Conservation (phyloP, 495 filamentous ascomycete genomes). For the Xylaria curta region DNA sequence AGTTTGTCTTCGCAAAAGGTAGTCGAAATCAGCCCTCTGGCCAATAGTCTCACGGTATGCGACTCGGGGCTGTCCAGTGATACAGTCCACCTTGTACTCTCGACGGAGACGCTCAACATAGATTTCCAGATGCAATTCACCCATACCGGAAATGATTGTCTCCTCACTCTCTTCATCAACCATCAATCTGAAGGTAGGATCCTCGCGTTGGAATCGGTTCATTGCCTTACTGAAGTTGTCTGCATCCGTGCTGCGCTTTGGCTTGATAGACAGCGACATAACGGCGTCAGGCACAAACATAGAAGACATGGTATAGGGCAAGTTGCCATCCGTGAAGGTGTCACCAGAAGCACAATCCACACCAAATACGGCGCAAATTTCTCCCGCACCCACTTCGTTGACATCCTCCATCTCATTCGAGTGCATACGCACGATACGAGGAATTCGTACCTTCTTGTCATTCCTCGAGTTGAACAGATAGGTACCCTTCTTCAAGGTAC, state of each 20-base stretch:
- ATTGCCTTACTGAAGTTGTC: slow-evolving; percentile 98
- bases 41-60: slow-evolving; percentile 96
- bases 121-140: slow-evolving; percentile 94
- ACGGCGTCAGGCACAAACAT: slow-evolving; percentile 99
- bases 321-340: slow-evolving; percentile 92
- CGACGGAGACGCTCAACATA: slow-evolving; percentile 98
- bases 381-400: slow-evolving; percentile 86
- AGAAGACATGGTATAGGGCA: slow-evolving; percentile 96
- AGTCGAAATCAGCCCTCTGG: slow-evolving; percentile 80
- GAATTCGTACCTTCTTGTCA: slow-evolving; percentile 95
- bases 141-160: slow-evolving; percentile 99
- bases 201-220: slow-evolving; percentile 97
- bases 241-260: slow-evolving; percentile 90
- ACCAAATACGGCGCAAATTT: slow-evolving; percentile 98
- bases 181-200: slow-evolving; percentile 95
- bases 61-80: slow-evolving; percentile 95
- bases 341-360: slow-evolving; percentile 98
- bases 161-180: slow-evolving; percentile 90
- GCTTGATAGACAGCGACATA: slow-evolving; percentile 96
- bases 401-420: slow-evolving; percentile 99
- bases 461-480: slow-evolving; percentile 93
- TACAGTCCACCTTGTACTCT: slow-evolving; percentile 94
- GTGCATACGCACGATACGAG: slow-evolving; percentile 99
- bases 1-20: slow-evolving; percentile 93
- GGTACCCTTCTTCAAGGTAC: slow-evolving; percentile 82